These are phyloP conservation scores for Globisporangium spinosum DNA, from an alignment of 352 stramenopile species.

Conservation along the genomic window DNA sequence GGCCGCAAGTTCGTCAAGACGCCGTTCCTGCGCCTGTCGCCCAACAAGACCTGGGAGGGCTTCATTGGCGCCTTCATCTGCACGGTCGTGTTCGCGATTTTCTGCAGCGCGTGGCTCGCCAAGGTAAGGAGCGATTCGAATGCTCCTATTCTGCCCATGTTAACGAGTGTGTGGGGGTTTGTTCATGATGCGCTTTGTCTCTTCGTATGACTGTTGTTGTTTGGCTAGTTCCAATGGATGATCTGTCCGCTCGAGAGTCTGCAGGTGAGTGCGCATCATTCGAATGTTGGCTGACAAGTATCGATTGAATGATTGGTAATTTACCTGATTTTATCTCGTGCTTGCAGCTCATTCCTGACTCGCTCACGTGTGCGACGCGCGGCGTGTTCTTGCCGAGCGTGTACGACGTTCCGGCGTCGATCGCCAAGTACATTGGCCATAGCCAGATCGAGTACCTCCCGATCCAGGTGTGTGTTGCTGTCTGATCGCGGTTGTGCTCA, in stretches of 20 bases:
- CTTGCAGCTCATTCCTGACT: slow-evolving; percentile 58
- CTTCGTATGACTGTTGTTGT: neutral
- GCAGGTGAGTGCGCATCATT: neutral
- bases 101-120: slow-evolving; percentile 88
- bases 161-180: neutral
- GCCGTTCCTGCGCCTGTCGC: slow-evolving; percentile 89
- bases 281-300: neutral
- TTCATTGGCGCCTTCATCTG: slow-evolving; percentile 96
- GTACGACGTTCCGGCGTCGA: slow-evolving; percentile 64
- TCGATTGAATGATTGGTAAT: neutral
- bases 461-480: slow-evolving; percentile 51
- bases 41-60: slow-evolving; percentile 99
- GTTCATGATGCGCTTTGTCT: neutral
- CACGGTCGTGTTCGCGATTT: slow-evolving; percentile 94
- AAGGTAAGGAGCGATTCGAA: slow-evolving; percentile 19
- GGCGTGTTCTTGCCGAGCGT: slow-evolving; percentile 57
- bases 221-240: slow-evolving; percentile 86
- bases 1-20: slow-evolving; percentile 92
- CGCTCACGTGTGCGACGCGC: slow-evolving; percentile 57
- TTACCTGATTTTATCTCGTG: neutral
- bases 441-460: slow-evolving; percentile 83
- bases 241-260: slow-evolving; percentile 89
- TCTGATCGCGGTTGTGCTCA: neutral
- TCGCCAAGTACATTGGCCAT: slow-evolving; percentile 75
- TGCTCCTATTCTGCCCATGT: neutral